phyloP scores from a whole-genome alignment of 2,329 filamentous ascomycete species.

The Celoporthe dispersa region DNA sequence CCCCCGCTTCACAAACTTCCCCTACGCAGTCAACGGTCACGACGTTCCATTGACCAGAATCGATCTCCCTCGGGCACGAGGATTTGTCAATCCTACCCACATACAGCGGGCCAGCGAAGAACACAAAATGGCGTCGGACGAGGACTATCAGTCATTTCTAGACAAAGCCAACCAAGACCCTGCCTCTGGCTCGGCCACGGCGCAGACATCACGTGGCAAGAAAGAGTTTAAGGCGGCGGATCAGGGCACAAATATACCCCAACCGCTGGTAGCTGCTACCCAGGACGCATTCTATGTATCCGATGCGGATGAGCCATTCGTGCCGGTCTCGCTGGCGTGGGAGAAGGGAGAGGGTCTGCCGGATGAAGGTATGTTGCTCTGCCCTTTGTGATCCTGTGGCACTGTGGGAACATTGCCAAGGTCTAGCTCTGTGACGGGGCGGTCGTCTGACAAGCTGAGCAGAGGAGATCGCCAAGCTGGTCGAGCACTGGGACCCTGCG shows the following conservation, averaged over 20 bases:
- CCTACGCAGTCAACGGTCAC: neutral
- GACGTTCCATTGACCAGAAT: neutral
- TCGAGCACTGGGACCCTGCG: constrained; percentile 59
- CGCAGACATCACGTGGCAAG: constrained; percentile 34
- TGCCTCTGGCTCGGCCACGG: constrained; percentile 57
- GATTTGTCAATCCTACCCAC: neutral
- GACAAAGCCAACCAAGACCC: constrained; percentile 85
- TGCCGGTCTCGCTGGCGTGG: constrained; percentile 72
- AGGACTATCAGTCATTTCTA: constrained; percentile 82
- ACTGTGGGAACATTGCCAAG: neutral
- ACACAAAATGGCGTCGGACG: constrained; percentile 71
- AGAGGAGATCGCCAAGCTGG: constrained; percentile 73
- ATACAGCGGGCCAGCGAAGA: neutral
- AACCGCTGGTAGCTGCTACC: constrained; percentile 53
- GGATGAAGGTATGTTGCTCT: constrained; percentile 58
- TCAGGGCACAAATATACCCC: constrained; percentile 63
- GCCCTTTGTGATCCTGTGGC: neutral
- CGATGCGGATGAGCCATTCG: constrained; percentile 86
- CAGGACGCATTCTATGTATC: constrained; percentile 71
- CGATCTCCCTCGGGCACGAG: neutral
- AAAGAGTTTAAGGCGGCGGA: constrained; percentile 57
- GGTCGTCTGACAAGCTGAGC: constrained; percentile 23
- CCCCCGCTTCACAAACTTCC: neutral
- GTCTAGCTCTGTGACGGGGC: neutral
- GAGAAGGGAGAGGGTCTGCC: constrained; percentile 58